A percentile compares a stretch with the other conserved stretches of the same genome.
Conservation (phyloP, 495 filamentous ascomycete species). For the Cercophora sp. region DNA sequence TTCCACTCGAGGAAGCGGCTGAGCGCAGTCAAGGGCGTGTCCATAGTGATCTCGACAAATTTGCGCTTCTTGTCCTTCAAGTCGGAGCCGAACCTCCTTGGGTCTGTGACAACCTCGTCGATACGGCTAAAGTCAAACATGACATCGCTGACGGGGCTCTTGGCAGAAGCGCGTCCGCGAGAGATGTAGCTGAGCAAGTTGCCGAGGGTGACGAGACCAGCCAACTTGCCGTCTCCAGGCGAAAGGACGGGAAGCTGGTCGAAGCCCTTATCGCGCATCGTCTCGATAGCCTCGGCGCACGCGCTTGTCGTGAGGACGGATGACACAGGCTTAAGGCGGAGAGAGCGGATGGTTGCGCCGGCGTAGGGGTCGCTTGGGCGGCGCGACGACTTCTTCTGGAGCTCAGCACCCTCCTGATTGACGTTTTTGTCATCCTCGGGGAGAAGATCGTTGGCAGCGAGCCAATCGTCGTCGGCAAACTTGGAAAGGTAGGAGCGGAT, state of each 20-base stretch:
- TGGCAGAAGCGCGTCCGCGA: conserved; percentile 66
- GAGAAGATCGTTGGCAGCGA: conserved; percentile 88
- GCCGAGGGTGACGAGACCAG: conserved; percentile 88
- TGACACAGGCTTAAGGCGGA: conserved; percentile 88
- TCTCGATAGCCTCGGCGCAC: conserved; percentile 85
- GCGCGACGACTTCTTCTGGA: conserved; percentile 20
- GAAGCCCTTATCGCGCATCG: conserved; percentile 94
- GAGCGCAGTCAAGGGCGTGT: conserved; percentile 77
- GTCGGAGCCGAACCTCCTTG: conserved; percentile 55
- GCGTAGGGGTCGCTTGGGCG: conserved; percentile 56
- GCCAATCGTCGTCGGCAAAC: conserved; percentile 98
- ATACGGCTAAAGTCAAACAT: conserved; percentile 94
- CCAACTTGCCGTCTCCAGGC: conserved; percentile 62
- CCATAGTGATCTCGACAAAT: conserved; percentile 90
- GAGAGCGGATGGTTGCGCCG: conserved; percentile 69
- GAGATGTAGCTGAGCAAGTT: conserved; percentile 90
- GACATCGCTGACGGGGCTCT: conserved; percentile 73
- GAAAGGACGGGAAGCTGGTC: conserved; percentile 91
- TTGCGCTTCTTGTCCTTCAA: conserved; percentile 51
- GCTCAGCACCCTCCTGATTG: conserved; percentile 25
- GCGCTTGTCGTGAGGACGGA: conserved; percentile 64
- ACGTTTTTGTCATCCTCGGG: conserved; percentile 42
- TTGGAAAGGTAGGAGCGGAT: conserved; percentile 98
- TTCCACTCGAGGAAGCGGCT: conserved; percentile 98
- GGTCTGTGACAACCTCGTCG: conserved; percentile 82